Base-by-base conservation (phyloP, 805 yeast genomes). In the Cyberlindnera mycetangii region DNA sequence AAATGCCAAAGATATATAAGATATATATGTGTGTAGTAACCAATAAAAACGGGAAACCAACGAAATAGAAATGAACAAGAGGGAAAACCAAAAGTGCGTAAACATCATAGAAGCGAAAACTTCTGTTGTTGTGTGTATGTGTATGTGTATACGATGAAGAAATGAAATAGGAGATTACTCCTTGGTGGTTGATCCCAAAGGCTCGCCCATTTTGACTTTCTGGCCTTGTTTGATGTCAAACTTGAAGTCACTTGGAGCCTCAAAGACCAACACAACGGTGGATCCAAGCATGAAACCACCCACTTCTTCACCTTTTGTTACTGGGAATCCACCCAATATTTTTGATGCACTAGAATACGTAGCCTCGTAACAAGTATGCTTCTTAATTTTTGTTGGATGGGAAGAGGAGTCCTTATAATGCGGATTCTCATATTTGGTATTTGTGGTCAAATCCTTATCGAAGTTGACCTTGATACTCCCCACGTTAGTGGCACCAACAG, bases 401-500 rank as follows among this genome's bases (percentile, higher is more conserved):
- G 42, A 43, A 12, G 45, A 32, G n/a, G 42, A 41, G 30, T 48
- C 56, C 28, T 50, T 40, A 45, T 51, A 56, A 37, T 54, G 59
- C 1, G 60, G 51, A 50, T 75, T 76, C 61, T 79, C 83, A 54
- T 79, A 81, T 36, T 75, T 73, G 25, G 80, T 82, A 64, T 93
- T 93, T 12, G 99, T 93, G 31, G 83, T 76, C 59, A 93, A 76
- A 58, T 87, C 90, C 67, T 84, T 83, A 66, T 93, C 99, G 59
- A 93, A 93, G 61, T 90, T 89, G 53, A 93, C 75, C 47, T 85
- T 82, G 53, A 93, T 93, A 57, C 95, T 85, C 6, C 99, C 99
- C 24, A 93, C 99, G 67, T 93, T 93, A 3, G 99, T 93, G 19
- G 99, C 99, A 12, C 99, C 99, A 11, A 93, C 99, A 0, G 99